These are phyloP conservation scores for Syncephalastrum sp. DNA, from an alignment of 371 early-diverging fungal species.

Conservation along the genomic window DNA sequence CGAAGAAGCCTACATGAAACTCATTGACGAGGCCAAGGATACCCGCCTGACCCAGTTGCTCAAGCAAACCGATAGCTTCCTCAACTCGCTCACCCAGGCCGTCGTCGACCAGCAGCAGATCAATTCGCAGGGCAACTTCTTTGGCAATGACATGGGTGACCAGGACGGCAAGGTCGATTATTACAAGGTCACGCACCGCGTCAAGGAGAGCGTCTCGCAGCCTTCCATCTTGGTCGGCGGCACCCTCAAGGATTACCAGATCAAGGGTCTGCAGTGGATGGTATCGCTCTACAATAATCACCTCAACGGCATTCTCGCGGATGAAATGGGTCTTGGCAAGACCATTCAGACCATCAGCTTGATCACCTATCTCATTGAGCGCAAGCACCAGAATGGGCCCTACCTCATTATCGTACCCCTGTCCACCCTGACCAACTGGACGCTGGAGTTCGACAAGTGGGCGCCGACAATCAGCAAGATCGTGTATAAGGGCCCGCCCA, in stretches of 20 bases:
- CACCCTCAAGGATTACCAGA: slow-evolving; percentile 94
- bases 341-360: slow-evolving; percentile 98
- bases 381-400: slow-evolving; percentile 90
- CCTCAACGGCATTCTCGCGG: slow-evolving; percentile 97
- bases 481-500: slow-evolving; percentile 88
- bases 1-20: slow-evolving; percentile 93
- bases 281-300: slow-evolving; percentile 95
- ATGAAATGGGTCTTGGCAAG: slow-evolving; percentile 98
- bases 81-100: slow-evolving; percentile 76
- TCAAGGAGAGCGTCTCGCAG: slow-evolving; percentile 79
- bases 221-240: slow-evolving; percentile 87
- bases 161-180: slow-evolving; percentile 73
- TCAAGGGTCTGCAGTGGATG: slow-evolving; percentile 99
- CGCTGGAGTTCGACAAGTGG: slow-evolving; percentile 97
- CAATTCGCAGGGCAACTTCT: slow-evolving; percentile 13
- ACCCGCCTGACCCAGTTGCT: slow-evolving; percentile 90
- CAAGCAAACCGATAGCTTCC: slow-evolving; percentile 85
- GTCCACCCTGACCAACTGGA: slow-evolving; percentile 98
- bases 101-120: slow-evolving; percentile 77
- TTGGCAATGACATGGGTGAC: slow-evolving; percentile 25
- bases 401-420: slow-evolving; percentile 93
- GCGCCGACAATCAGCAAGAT: slow-evolving; percentile 90
- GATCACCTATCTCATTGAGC: slow-evolving; percentile 90
- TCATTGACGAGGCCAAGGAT: slow-evolving; percentile 94
- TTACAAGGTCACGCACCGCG: slow-evolving; percentile 84